A percentile compares a stretch with the other conserved stretches of the same genome.
Conservation (phyloP, 768 basidiomycete species). For the Boletus sp. region DNA sequence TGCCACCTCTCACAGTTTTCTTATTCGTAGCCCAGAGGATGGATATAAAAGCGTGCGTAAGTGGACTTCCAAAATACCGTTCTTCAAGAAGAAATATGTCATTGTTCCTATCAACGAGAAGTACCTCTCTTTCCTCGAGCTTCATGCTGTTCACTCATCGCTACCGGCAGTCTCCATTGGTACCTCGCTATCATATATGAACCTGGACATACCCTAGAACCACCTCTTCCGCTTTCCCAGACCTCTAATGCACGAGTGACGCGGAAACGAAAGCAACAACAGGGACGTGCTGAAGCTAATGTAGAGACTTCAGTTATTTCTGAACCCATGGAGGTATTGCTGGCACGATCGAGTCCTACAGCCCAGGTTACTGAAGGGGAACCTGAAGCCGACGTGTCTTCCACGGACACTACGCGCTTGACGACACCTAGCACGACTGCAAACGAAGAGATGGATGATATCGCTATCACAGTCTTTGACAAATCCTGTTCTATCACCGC, state of each 20-base stretch:
- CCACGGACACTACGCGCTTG: conserved; percentile 15
- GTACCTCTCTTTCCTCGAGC: conserved; percentile 43
- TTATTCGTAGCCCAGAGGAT: conserved; percentile 43
- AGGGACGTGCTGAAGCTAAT: conserved; percentile 2
- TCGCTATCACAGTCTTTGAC: conserved; percentile 6
- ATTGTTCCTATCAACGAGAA: conserved; percentile 97
- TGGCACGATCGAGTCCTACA: not conserved
- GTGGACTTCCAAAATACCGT: conserved; percentile 88
- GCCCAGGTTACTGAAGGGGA: conserved; percentile 4
- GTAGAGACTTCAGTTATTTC: not conserved
- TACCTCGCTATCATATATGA: conserved; percentile 92
- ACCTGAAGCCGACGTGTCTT: conserved; percentile 16
- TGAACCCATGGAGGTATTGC: not conserved
- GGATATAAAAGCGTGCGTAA: conserved; percentile 86
- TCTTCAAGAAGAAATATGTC: conserved; percentile 91
- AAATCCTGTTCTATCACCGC: conserved; percentile 18
- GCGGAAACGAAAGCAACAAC: conserved; percentile 23
- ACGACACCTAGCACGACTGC: conserved; percentile 20
- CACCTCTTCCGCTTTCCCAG: conserved; percentile 39
- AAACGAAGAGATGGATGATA: conserved; percentile 16
- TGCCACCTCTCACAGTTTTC: conserved; percentile 11
- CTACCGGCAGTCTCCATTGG: conserved; percentile 78
- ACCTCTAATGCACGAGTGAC: conserved; percentile 15
- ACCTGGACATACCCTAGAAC: conserved; percentile 60
- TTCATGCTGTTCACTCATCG: conserved; percentile 3